phyloP scores from a whole-genome alignment of 805 yeast species.

The Candida nonsorbophila region DNA sequence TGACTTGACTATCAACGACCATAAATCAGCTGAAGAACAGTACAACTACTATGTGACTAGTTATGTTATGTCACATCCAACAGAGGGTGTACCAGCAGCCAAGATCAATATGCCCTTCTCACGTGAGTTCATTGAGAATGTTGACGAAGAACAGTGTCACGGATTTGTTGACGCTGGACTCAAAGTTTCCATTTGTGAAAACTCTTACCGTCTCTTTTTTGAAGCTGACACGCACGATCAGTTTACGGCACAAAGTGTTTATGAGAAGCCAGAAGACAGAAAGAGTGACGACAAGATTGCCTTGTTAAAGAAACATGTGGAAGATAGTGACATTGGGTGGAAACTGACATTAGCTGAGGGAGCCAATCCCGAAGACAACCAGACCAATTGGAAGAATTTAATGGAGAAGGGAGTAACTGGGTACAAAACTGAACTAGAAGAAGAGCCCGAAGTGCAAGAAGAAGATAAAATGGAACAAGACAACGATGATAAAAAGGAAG shows the following conservation, averaged over 20 bases:
- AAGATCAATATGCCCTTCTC: constrained; percentile 76
- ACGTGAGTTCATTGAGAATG: constrained; percentile 49
- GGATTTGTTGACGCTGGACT: constrained; percentile 67
- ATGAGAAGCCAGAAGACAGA: constrained; percentile 28
- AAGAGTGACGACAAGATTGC: constrained; percentile 22
- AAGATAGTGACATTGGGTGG: constrained; percentile 54
- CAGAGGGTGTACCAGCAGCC: constrained; percentile 87
- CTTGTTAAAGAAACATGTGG: constrained; percentile 33
- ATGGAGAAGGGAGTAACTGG: constrained; percentile 36
- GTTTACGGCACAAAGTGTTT: constrained; percentile 59
- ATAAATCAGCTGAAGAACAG: constrained; percentile 70
- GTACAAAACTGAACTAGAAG: constrained; percentile 10
- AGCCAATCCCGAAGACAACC: constrained; percentile 14
- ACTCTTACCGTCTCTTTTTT: constrained; percentile 75
- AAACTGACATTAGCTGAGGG: constrained; percentile 39
- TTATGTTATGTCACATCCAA: constrained; percentile 90
- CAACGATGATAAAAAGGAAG: constrained; percentile 11
- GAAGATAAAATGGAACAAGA: constrained; percentile 9
- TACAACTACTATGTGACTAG: constrained; percentile 95
- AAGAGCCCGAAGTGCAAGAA: constrained; percentile 6
- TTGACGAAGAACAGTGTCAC: constrained; percentile 51
- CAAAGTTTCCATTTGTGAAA: constrained; percentile 72
- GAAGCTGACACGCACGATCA: constrained; percentile 77
- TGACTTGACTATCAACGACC: constrained; percentile 70
- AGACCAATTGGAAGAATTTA: constrained; percentile 26